Evolutionary conservation across 495 filamentous ascomycete species (phyloP).

Genomic region (Hypoxylon perforatum): DNA sequence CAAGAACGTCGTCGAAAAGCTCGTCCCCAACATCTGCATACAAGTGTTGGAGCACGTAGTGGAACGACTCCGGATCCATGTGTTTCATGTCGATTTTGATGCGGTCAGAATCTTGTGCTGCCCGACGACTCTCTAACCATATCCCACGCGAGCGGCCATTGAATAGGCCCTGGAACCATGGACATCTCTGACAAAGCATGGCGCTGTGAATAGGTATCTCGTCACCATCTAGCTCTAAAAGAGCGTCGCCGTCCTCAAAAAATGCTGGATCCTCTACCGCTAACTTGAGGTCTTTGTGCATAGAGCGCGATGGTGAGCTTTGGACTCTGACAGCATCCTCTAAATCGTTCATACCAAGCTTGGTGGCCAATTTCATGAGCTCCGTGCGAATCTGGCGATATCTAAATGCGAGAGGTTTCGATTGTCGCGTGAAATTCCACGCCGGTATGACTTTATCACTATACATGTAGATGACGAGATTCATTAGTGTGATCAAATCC

Average conservation of each 20-base stretch:
- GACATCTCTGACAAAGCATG: conserved; percentile 84
- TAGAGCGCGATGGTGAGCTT: conserved; percentile 67
- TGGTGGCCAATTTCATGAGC: conserved; percentile 79
- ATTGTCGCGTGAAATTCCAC: conserved; percentile 79
- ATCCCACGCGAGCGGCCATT: conserved; percentile 82
- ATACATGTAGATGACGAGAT: conserved; percentile 83
- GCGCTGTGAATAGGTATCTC: conserved; percentile 78
- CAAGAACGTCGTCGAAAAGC: conserved; percentile 81
- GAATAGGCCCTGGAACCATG: conserved; percentile 92
- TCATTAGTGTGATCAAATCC: conserved; percentile 80
- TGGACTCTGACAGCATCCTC: conserved; percentile 82
- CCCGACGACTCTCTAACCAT: conserved; percentile 81
- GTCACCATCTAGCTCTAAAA: conserved; percentile 76
- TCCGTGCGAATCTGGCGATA: conserved; percentile 84
- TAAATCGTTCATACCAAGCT: conserved; percentile 72
- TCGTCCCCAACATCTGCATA: conserved; percentile 86
- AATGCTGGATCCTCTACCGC: conserved; percentile 75
- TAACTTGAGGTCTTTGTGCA: conserved; percentile 73
- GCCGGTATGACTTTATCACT: conserved; percentile 82
- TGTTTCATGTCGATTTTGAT: conserved; percentile 86
- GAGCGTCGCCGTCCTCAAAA: conserved; percentile 78
- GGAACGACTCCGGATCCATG: conserved; percentile 75
- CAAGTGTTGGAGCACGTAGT: conserved; percentile 81
- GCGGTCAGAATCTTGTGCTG: conserved; percentile 55
- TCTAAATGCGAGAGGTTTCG: conserved; percentile 68